Conservation (phyloP, 305 asterid genomes). For the Fraxinus paxiana region DNA sequence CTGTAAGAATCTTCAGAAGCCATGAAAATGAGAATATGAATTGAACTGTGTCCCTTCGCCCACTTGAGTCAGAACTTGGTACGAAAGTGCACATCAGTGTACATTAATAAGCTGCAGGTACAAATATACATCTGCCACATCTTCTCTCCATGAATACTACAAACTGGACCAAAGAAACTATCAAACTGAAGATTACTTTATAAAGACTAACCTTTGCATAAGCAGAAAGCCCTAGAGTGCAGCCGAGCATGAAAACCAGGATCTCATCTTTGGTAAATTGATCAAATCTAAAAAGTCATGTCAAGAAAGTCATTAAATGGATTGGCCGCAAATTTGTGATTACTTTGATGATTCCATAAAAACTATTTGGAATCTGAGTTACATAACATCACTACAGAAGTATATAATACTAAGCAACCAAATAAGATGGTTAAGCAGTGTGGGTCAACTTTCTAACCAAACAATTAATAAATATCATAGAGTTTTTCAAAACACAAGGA, state of each 20-base stretch:
- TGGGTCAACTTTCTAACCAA: background rate
- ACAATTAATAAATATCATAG: background rate
- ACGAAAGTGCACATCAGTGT: background rate
- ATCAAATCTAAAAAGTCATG: constrained; percentile 55
- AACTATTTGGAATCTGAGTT: background rate
- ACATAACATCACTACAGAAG: background rate
- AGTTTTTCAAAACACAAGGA: background rate
- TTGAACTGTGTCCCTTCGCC: constrained; percentile 1
- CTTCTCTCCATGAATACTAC: constrained; percentile 1
- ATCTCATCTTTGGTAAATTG: constrained; percentile 55
- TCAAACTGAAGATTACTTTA: constrained; percentile 18
- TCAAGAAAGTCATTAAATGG: constrained; percentile 10
- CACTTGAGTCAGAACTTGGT: constrained; percentile 6
- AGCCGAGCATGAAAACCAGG: constrained; percentile 53
- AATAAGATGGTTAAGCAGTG: background rate
- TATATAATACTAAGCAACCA: background rate
- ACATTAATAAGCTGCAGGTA: background rate
- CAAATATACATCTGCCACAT: background rate
- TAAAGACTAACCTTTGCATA: constrained; percentile 63
- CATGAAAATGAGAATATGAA: constrained; percentile 27
- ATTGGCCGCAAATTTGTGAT: background rate
- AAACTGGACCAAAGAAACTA: constrained; percentile 13
- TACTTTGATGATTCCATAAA: background rate
- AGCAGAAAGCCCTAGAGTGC: constrained; percentile 54
- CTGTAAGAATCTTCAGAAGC: constrained; percentile 58